phyloP scores from a whole-genome alignment of 805 yeast species.

The Schizosaccharomyces cryophilus region DNA sequence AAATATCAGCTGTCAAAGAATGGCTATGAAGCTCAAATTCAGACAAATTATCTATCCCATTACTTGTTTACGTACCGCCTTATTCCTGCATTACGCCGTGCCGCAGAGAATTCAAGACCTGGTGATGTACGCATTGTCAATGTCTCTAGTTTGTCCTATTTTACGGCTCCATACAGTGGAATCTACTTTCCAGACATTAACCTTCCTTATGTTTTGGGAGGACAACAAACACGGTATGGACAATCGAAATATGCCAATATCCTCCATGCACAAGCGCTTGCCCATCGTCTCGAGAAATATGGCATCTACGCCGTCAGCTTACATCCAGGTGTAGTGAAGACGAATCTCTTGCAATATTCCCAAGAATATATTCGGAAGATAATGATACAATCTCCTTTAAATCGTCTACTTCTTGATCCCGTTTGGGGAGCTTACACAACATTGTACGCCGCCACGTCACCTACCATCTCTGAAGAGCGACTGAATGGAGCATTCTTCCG shows the following conservation, averaged over 20 bases:
- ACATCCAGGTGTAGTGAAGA: constrained; percentile 8
- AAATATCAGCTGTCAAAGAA: constrained; percentile 42
- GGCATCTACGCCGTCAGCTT: constrained; percentile 6
- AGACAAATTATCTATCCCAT: constrained; percentile 55
- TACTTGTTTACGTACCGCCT: constrained; percentile 33
- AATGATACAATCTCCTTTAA: background rate
- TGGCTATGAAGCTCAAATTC: constrained; percentile 56
- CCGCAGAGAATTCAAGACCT: constrained; percentile 2
- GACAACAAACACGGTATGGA: constrained; percentile 3
- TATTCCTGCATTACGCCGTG: constrained; percentile 4
- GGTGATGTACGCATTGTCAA: constrained; percentile 6
- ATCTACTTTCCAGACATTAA: constrained; percentile 7
- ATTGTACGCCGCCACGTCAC: background rate
- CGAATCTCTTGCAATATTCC: constrained; percentile 4
- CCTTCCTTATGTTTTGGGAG: background rate
- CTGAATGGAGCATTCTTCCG: background rate
- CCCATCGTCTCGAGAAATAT: constrained; percentile 4
- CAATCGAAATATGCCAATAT: constrained; percentile 8
- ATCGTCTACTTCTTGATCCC: background rate
- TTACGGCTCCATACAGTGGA: background rate
- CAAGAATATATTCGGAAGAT: background rate
- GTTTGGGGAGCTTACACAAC: background rate
- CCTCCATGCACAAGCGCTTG: constrained; percentile 6
- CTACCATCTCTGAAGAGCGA: background rate
- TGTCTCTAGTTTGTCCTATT: constrained; percentile 6